phyloP scores from a whole-genome alignment of 2,329 filamentous ascomycete species.

The Pseudogymnoascus sp. region DNA sequence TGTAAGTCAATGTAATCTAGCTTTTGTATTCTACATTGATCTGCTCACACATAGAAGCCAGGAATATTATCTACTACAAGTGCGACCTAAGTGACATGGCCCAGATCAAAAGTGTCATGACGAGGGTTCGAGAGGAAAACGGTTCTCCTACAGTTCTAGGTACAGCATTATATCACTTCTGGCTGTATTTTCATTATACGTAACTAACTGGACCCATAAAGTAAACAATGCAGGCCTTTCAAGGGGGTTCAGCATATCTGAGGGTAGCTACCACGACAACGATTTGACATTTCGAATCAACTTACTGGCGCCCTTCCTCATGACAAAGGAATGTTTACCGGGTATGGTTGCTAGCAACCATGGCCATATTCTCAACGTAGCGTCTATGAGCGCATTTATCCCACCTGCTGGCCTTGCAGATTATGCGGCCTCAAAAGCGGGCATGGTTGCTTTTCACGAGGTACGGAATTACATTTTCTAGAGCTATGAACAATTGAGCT shows the following conservation, averaged over 20 bases:
- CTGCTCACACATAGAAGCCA: neutral
- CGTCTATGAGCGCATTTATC: constrained; percentile 22
- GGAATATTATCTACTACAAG: constrained; percentile 11
- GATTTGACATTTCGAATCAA: constrained; percentile 20
- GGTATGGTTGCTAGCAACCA: constrained; percentile 20
- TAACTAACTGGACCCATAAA: neutral
- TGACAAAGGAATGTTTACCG: constrained; percentile 20
- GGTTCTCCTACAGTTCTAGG: constrained; percentile 16
- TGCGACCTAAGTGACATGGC: constrained; percentile 20
- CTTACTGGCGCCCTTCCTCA: constrained; percentile 19
- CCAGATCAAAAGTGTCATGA: constrained; percentile 15
- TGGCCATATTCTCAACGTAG: constrained; percentile 21
- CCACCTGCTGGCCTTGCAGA: constrained; percentile 21
- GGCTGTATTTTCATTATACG: neutral
- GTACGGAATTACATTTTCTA: neutral
- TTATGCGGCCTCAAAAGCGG: constrained; percentile 22
- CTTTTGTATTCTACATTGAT: neutral
- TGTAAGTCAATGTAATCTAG: constrained; percentile 10
- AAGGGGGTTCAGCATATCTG: constrained; percentile 19
- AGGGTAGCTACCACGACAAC: constrained; percentile 19
- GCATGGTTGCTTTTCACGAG: constrained; percentile 22
- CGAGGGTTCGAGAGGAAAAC: constrained; percentile 12
- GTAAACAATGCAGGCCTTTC: constrained; percentile 11
- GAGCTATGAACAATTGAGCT: neutral
- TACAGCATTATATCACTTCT: neutral